Evolutionary conservation across 2,329 filamentous ascomycete genomes (phyloP), one percentile per base, ranked within the genome.

Genomic region (Conoideocrella luteorostrata): DNA sequence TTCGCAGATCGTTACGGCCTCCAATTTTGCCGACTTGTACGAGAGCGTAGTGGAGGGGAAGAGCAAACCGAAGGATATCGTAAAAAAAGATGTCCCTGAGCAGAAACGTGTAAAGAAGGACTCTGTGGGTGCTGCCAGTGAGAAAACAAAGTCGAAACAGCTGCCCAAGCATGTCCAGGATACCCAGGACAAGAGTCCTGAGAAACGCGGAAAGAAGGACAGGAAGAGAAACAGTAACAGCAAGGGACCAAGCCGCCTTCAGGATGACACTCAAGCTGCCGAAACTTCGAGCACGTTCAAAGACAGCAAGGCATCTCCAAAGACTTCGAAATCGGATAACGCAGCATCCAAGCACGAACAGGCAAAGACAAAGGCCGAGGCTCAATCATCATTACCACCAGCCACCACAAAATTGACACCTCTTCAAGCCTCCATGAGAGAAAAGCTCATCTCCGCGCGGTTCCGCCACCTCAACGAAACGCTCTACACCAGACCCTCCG

Each of bases 391-490:
- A 30, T 63, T 66, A 7, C 64, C 71, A 30, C 64, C 69, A 26
- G 62, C 69, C 28, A 60, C 67, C 22, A 59, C 65, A 49, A 88
- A 86, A 54, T 79, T 98, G 57, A 98, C 93, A 1, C 89, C 93
- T 4, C 81, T 98, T 45, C 93, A 98, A 72, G 81, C 85, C 44
- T 82, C 88, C 4, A 98, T 98, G 93, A 84, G 88, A 49, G 84
- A 89, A 60, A 98, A 98, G 71, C 82, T 98, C 50, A 77, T 95
- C 50, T 94, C 90, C 9, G 90, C 93, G 2, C 89, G 93, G 46
- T 98, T 98, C 77, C 88, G 93, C 51, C 89, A 97, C 66, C 81
- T 98, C 49, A 98, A 98, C 65, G 86, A 98, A 70, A 91, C 88
- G 0, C 82, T 98, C 12, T 98, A 98, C 70, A 97, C 91, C 4